phyloP scores from a whole-genome alignment of 2,329 filamentous ascomycete genomes.

The Aureobasidium subglaciale region DNA sequence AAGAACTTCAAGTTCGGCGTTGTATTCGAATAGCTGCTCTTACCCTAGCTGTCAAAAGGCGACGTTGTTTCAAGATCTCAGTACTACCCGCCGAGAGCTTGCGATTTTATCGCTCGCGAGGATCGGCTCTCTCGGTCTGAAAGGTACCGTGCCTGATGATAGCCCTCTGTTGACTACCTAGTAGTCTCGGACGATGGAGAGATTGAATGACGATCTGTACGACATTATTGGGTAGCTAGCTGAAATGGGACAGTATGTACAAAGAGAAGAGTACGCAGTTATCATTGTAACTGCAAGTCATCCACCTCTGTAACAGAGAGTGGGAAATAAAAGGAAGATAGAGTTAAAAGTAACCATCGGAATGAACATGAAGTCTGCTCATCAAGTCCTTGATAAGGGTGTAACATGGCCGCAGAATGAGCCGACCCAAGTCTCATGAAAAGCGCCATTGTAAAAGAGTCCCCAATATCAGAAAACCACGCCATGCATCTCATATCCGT shows the following conservation, averaged over 20 bases:
- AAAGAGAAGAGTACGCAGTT: background rate
- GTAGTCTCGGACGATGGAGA: no score
- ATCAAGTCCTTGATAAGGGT: slow-evolving; percentile 16
- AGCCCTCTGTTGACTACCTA: no score
- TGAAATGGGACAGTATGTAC: background rate
- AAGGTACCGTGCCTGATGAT: no score
- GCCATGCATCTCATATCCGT: slow-evolving; percentile 1
- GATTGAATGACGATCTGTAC: background rate
- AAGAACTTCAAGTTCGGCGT: background rate
- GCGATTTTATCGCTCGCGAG: no score
- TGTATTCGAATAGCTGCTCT: no score
- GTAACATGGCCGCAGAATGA: background rate
- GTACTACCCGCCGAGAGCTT: no score
- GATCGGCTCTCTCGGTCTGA: no score
- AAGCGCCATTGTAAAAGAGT: background rate
- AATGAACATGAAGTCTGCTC: background rate
- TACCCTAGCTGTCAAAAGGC: no score
- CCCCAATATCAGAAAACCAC: background rate
- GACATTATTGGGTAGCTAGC: background rate
- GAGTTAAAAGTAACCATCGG: background rate
- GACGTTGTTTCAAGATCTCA: no score
- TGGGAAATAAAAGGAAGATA: background rate
- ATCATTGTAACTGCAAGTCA: background rate
- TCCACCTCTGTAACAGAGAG: background rate
- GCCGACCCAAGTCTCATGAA: slow-evolving; percentile 11